These are phyloP conservation scores for Hygrocybe coccinea DNA, from an alignment of 768 basidiomycete genomes.

Conservation along the genomic window DNA sequence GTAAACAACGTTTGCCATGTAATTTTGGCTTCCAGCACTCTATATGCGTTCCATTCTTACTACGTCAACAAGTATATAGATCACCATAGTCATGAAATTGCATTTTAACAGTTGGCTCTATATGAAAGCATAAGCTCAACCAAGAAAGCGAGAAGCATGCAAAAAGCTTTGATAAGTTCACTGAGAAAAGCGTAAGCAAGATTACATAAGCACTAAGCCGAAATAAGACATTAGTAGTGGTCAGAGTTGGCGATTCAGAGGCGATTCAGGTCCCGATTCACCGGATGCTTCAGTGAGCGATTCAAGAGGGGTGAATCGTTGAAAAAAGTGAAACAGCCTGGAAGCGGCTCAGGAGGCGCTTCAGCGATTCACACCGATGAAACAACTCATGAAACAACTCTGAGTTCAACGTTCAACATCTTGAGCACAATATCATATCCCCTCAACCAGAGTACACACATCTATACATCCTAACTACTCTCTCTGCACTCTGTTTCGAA, in stretches of 20 bases:
- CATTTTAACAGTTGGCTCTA: background rate
- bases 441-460: background rate
- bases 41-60: slow-evolving; percentile 15
- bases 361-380: background rate
- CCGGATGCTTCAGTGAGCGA: background rate
- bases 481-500: too few species aligned
- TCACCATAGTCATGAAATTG: slow-evolving; percentile 14
- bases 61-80: slow-evolving; percentile 21
- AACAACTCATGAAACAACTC: background rate
- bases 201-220: background rate
- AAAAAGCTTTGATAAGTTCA: background rate
- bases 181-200: background rate
- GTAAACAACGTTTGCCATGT: slow-evolving; percentile 4
- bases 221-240: background rate
- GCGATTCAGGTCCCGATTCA: background rate
- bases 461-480: too few species aligned
- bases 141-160: background rate
- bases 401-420: background rate
- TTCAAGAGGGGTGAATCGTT: background rate
- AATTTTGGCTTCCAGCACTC: slow-evolving; percentile 2
- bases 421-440: background rate
- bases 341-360: slow-evolving; percentile 5
- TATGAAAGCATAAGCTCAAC: background rate
- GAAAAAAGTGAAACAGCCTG: background rate
- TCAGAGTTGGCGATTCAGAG: background rate